Evolutionary conservation across 2,329 filamentous ascomycete species (phyloP), one percentile per base, ranked within the genome.

Genomic region (Fusarium camptoceras): DNA sequence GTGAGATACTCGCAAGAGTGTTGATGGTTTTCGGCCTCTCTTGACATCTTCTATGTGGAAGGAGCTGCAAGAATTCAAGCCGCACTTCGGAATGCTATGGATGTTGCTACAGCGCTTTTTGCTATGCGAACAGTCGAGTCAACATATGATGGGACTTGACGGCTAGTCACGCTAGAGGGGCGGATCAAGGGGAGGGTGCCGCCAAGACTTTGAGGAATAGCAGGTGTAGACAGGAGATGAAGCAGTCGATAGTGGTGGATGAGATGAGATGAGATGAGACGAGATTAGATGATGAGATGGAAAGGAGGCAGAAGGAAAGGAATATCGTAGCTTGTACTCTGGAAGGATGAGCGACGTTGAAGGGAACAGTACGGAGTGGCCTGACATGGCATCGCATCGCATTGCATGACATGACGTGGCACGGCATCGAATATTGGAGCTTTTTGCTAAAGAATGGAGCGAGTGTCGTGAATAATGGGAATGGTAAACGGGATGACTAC

Each of bases 331-430:
- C 66, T 74, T 76, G 70, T 75, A 74, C 68, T 74, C 70, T 75
- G 64, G 71, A 73, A 75, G 74, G 64, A 71, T 76, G 66, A 73
- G 73, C 69, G 54, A 71, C 71, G 64, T 70, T 65, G 62, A 66
- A 60, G 14, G 51, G 51, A 49, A 28, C 31, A 50, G 54, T 53
- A 53, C 42, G 49, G 31, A 24, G 25, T 30, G 34, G 44, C 39
- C 34, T 62, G 56, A 28, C 58, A 43, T 55, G 60, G 54, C 58
- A 59, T 43, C n/a, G 50, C 50, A 62, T 60, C 8, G 51, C 54
- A 60, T 63, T 41, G 42, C 60, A 42, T 48, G 49, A 39, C 59
- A 46, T 62, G 59, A 37, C 48, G 49, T 53, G 49, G 49, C 49
- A 53, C 41, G 49, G n/a, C 49, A 42, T 53, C 31, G 34, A 53